Base-by-base conservation (phyloP, 2,329 filamentous ascomycete genomes). In the Aureobasidium leucospermi region DNA sequence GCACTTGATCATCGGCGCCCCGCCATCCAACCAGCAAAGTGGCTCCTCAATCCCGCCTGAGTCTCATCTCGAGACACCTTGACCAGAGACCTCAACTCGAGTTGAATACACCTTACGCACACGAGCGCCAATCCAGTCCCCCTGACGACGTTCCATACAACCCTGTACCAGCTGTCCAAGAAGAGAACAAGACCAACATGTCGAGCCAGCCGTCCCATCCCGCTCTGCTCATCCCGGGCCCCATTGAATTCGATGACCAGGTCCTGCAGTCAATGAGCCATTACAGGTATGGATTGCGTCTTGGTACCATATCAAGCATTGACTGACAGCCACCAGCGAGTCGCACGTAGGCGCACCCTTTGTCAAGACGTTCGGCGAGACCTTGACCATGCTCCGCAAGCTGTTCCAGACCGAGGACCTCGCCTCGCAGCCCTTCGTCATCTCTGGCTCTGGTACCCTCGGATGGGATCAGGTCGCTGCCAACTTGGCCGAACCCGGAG, bases 161-260 rank as follows among this genome's bases (percentile, higher is more conserved):
- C 52, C 28, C 62, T 57, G 15, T 38, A 45, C 53, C 48, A 43
- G 65, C 29, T 62, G 65, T 29, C 64, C 68, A 56, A 63, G 63
- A 64, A 61, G 67, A 67, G 62, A 68, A 63, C 61, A 49, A 64
- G 60, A 61, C 61, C 68, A 80, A 69, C 58, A 85, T 85, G 81
- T 85, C 82, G 42, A 71, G 68, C 59, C 83, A 86, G 75, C 68
- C 81, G 58, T 74, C 80, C 59, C 85, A 87, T 71, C 79, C 84
- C 57, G 87, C 93, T 59, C 81, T 99, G 76, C 85, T 99, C 77
- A 97, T 99, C 71, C 94, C 94, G 52, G 94, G 94, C 64, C 94
- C 94, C 70, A 96, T 97, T 74, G 93, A 97, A 79, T 96, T 96
- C 72, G 93, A 96, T 74, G 93, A 97, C 93, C 91, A 86, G 49